Percentiles rank a stretch among this genome's conserved stretches.
These are phyloP conservation scores for Mycothermus thermophilus DNA, from an alignment of 495 filamentous ascomycete species.

Conservation along the genomic window DNA sequence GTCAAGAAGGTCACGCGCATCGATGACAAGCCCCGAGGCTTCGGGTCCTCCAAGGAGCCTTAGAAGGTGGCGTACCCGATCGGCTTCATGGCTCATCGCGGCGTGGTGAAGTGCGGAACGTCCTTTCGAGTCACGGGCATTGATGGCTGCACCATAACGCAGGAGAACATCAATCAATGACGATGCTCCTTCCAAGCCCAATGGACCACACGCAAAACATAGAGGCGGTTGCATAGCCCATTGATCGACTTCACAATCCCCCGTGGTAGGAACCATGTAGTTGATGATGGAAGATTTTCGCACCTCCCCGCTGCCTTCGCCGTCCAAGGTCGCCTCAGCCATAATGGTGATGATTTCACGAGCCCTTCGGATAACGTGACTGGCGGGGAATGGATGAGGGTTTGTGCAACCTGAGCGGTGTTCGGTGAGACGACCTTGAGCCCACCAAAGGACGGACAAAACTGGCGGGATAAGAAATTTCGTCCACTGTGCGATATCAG, in stretches of 20 bases:
- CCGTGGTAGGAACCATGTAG: background rate
- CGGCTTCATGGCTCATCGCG: slow-evolving; percentile 1
- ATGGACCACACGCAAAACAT: slow-evolving; percentile 1
- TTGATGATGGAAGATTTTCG: slow-evolving; percentile 6
- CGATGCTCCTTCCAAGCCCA: background rate
- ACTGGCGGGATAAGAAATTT: background rate
- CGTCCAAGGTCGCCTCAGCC: slow-evolving; percentile 6
- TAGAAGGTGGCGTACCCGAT: background rate
- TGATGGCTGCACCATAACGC: slow-evolving; percentile 4
- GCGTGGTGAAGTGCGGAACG: slow-evolving; percentile 8
- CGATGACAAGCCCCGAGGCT: slow-evolving; percentile 4
- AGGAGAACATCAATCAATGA: slow-evolving; percentile 2
- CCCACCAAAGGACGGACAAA: slow-evolving; percentile 4
- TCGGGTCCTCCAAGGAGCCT: slow-evolving; percentile 3
- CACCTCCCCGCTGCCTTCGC: background rate
- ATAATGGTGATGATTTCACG: slow-evolving; percentile 6
- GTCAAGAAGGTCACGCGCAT: slow-evolving; percentile 2
- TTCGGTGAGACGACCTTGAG: no score
- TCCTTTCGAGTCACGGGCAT: slow-evolving; percentile 1
- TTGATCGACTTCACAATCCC: background rate
- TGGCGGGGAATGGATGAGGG: no score
- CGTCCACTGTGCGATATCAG: slow-evolving; percentile 1
- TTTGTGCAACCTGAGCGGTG: no score
- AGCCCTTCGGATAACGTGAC: background rate
- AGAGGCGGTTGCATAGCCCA: slow-evolving; percentile 2